Base-by-base conservation (phyloP, 192 early-diverging fungal genomes). In the Polychytrium aggregatum region DNA sequence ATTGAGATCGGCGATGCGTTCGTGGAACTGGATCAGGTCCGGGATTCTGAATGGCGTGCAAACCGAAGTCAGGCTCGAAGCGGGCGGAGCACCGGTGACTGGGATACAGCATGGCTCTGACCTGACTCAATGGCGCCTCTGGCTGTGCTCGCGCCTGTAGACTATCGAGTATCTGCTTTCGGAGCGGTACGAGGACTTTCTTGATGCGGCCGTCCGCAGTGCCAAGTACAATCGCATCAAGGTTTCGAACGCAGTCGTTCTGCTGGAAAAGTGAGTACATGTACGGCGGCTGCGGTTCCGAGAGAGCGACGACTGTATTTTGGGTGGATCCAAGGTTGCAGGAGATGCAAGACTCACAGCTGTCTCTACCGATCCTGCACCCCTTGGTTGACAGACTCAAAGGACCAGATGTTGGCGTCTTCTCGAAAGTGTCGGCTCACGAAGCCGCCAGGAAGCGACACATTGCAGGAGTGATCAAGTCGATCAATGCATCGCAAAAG, bases 251-350 rank as follows among this genome's bases (percentile, higher is more conserved):
- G 68, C 83, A 26, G 68, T 76, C 8, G 60, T 63, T 21, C 53
- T 92, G 35, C 60, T 92, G 20, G 88, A 92, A 74, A 92, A 90
- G 88, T 92, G 81, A 54, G 76, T 53, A 14, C 11, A n/a, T 5
- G 14, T 2, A 30, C 22, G 14, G 11, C 2, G 31, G 6, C 6
- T 33, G 31, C n/a, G n/a, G n/a, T n/a, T n/a, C n/a, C n/a, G n/a
- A n/a, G n/a, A n/a, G n/a, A n/a, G n/a, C n/a, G n/a, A n/a, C n/a
- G n/a, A n/a, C n/a, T n/a, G n/a, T n/a, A n/a, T n/a, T n/a, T n/a
- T n/a, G n/a, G n/a, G n/a, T n/a, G n/a, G n/a, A n/a, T n/a, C n/a
- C n/a, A n/a, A n/a, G n/a, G n/a, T n/a, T n/a, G n/a, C n/a, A n/a
- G n/a, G n/a, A n/a, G n/a, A n/a, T n/a, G n/a, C n/a, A n/a, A n/a